Conservation (phyloP, 306 rosid genomes). For the Fragaria ananassa region DNA sequence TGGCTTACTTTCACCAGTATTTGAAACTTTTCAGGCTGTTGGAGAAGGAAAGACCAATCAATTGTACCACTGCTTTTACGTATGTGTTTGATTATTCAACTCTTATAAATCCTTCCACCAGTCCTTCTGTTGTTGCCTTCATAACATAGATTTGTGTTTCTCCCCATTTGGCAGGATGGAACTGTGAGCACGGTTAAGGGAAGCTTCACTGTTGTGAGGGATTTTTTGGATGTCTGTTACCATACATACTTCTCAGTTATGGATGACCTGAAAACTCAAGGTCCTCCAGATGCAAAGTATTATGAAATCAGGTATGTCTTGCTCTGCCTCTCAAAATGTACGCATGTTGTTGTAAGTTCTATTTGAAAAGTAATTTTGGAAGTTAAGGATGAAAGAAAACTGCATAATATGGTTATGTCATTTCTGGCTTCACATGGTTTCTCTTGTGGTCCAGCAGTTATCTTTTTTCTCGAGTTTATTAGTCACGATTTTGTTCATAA, state of each 20-base stretch:
- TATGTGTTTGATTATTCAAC: slow-evolving; percentile 40
- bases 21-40: slow-evolving; percentile 79
- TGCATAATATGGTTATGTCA: not conserved
- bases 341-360: not conserved
- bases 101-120: slow-evolving; percentile 3
- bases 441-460: not conserved
- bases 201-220: slow-evolving; percentile 65
- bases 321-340: slow-evolving; percentile 4
- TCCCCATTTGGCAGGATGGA: slow-evolving; percentile 64
- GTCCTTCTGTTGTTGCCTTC: slow-evolving; percentile 23
- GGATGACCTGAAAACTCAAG: slow-evolving; percentile 57
- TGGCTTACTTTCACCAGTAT: slow-evolving; percentile 70
- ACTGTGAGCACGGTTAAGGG: slow-evolving; percentile 60
- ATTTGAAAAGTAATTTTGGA: not conserved
- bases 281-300: slow-evolving; percentile 54
- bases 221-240: slow-evolving; percentile 64
- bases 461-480: not conserved
- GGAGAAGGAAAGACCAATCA: slow-evolving; percentile 71
- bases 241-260: slow-evolving; percentile 76
- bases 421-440: not conserved
- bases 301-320: slow-evolving; percentile 69
- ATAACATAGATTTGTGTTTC: slow-evolving; percentile 25
- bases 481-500: slow-evolving; percentile 11
- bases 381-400: not conserved
- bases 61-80: slow-evolving; percentile 63